Conservation (phyloP, 1,284 basidiomycete genomes). For the Ganoderma resinaceum region DNA sequence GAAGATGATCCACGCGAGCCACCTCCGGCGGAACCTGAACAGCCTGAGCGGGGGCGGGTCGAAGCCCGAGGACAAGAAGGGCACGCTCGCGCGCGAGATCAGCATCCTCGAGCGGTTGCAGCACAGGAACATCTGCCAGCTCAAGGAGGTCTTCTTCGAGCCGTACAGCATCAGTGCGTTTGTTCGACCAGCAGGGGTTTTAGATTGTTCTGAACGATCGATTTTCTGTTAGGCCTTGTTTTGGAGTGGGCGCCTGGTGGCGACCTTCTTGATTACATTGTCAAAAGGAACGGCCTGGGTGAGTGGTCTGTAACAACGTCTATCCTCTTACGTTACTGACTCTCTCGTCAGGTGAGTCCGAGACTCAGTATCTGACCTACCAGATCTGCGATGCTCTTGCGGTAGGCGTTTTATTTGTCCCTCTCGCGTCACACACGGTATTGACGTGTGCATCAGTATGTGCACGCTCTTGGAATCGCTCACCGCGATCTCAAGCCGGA, state of each 20-base stretch:
- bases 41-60: slow-evolving; percentile 18
- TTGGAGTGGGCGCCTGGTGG: slow-evolving; percentile 87
- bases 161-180: slow-evolving; percentile 71
- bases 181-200: too few relatives aligned
- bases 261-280: slow-evolving; percentile 86
- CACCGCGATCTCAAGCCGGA: slow-evolving; percentile 96
- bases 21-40: slow-evolving; percentile 36
- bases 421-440: slow-evolving; percentile 6
- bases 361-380: slow-evolving; percentile 67
- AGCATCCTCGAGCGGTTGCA: slow-evolving; percentile 76
- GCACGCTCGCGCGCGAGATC: slow-evolving; percentile 75
- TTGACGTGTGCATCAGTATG: slow-evolving; percentile 56
- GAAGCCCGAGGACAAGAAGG: slow-evolving; percentile 16
- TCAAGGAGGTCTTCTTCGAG: slow-evolving; percentile 79
- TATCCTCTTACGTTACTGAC: neutral
- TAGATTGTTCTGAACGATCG: neutral
- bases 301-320: slow-evolving; percentile 34
- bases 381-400: slow-evolving; percentile 79
- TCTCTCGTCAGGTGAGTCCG: slow-evolving; percentile 56
- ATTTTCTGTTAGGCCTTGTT: slow-evolving; percentile 62
- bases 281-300: slow-evolving; percentile 65
- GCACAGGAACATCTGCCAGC: slow-evolving; percentile 84
- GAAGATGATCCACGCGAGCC: slow-evolving; percentile 73
- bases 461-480: slow-evolving; percentile 77
- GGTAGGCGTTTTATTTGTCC: slow-evolving; percentile 52